Evolutionary conservation across 371 early-diverging fungal genomes (phyloP).

Genomic region (Zychaea mexicana): DNA sequence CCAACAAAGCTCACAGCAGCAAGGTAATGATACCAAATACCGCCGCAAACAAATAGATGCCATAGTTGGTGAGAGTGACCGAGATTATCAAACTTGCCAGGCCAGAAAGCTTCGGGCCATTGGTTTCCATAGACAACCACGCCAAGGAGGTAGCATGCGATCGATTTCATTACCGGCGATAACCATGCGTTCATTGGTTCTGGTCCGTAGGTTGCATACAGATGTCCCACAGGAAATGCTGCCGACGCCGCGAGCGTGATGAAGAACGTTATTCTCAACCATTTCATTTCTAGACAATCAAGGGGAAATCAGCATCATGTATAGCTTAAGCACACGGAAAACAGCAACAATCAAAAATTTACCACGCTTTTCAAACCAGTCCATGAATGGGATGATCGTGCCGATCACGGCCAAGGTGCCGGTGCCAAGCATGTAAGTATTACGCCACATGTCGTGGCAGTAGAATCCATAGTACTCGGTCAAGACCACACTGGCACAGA

Average conservation of each 20-base stretch:
- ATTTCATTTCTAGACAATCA: slow-evolving; percentile 20
- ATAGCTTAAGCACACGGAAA: not conserved
- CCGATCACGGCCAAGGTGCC: slow-evolving; percentile 45
- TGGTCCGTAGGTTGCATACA: slow-evolving; percentile 57
- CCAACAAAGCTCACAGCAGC: slow-evolving; percentile 57
- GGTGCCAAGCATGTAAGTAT: slow-evolving; percentile 64
- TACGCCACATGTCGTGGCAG: slow-evolving; percentile 65
- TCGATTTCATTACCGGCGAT: slow-evolving; percentile 44
- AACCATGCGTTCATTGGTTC: slow-evolving; percentile 45
- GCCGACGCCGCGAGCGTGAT: slow-evolving; percentile 64
- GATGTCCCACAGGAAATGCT: slow-evolving; percentile 65
- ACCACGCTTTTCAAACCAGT: slow-evolving; percentile 50
- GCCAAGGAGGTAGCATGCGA: slow-evolving; percentile 43
- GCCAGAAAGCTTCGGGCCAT: slow-evolving; percentile 74
- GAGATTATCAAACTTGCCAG: slow-evolving; percentile 74
- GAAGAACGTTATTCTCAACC: slow-evolving; percentile 56
- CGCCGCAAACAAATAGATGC: slow-evolving; percentile 77
- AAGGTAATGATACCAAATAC: slow-evolving; percentile 69
- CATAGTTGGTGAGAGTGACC: slow-evolving; percentile 82
- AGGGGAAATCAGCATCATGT: not conserved
- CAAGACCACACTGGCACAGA: slow-evolving; percentile 66
- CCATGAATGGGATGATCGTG: slow-evolving; percentile 46
- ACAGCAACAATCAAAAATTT: not conserved
- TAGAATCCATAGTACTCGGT: slow-evolving; percentile 75
- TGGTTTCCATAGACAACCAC: slow-evolving; percentile 67